Conservation (phyloP, 2,329 filamentous ascomycete genomes). For the Colletotrichum liaoningense region DNA sequence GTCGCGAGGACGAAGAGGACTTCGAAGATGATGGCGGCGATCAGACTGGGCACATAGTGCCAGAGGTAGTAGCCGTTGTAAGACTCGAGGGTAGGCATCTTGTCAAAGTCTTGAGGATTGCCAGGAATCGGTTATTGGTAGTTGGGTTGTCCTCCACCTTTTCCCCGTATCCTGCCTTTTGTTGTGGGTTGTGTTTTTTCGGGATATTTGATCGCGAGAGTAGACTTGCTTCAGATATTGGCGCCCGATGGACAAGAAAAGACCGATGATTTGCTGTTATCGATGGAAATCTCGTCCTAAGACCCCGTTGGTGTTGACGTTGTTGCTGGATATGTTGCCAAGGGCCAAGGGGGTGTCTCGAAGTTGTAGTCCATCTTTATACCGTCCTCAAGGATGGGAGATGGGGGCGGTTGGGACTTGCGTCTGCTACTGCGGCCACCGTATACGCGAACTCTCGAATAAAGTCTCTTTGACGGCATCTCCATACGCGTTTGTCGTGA, state of each 20-base stretch:
- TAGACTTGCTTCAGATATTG: not conserved
- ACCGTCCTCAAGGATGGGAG: not conserved
- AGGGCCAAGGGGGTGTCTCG: not conserved
- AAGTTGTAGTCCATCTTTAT: not conserved
- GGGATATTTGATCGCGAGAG: not conserved
- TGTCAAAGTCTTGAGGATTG: not conserved
- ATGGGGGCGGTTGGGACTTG: too few relatives aligned
- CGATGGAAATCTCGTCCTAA: not conserved
- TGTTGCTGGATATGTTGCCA: not conserved
- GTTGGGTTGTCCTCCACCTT: not conserved
- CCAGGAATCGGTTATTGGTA: not conserved
- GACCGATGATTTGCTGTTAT: not conserved
- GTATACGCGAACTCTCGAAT: not conserved
- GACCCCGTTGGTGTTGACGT: not conserved
- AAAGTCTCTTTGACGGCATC: not conserved
- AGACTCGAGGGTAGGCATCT: constrained; percentile 45
- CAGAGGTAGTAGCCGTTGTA: constrained; percentile 49
- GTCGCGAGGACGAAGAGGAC: constrained; percentile 54
- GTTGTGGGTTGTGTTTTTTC: not conserved
- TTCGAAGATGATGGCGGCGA: constrained; percentile 55
- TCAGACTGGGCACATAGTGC: constrained; percentile 53
- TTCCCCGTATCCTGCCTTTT: too few relatives aligned
- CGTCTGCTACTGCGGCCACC: not conserved
- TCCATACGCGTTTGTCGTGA: constrained; percentile 23
- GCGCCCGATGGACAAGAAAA: not conserved